Evolutionary conservation across 768 basidiomycete species (phyloP).

Genomic region (Sporobolomyces pararoseus): DNA sequence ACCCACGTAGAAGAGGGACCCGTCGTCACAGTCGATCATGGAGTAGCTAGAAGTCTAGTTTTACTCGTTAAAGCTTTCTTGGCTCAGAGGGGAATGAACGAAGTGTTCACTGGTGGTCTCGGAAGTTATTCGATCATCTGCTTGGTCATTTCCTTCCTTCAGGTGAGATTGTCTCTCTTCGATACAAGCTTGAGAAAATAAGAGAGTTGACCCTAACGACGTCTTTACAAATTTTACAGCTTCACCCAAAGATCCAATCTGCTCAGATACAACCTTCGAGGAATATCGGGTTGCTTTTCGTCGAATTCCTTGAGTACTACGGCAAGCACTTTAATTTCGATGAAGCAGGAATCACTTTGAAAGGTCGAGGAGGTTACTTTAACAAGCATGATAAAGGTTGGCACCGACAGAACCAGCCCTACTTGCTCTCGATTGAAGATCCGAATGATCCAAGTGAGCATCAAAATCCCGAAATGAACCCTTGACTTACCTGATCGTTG

Average conservation of each 20-base stretch:
- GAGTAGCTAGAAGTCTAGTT: slow-evolving; percentile 56
- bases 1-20: not conserved
- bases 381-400: slow-evolving; percentile 77
- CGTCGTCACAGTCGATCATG: slow-evolving; percentile 33
- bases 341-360: slow-evolving; percentile 69
- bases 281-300: slow-evolving; percentile 87
- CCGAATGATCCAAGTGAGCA: slow-evolving; percentile 79
- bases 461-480: no score
- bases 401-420: slow-evolving; percentile 55
- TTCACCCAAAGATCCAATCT: slow-evolving; percentile 88
- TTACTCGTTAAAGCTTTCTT: slow-evolving; percentile 88
- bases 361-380: slow-evolving; percentile 84
- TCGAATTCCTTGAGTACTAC: slow-evolving; percentile 97
- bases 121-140: slow-evolving; percentile 94
- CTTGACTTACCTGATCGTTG: no score
- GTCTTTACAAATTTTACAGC: slow-evolving; percentile 51
- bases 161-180: slow-evolving; percentile 54
- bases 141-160: slow-evolving; percentile 85
- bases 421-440: slow-evolving; percentile 81
- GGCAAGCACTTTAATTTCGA: slow-evolving; percentile 82
- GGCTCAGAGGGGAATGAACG: slow-evolving; percentile 86
- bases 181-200: not conserved
- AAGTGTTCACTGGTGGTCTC: slow-evolving; percentile 92
- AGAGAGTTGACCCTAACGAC: no score
- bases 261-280: slow-evolving; percentile 80